phyloP scores from a whole-genome alignment of 805 yeast species.

The Myxozyma neglecta region DNA sequence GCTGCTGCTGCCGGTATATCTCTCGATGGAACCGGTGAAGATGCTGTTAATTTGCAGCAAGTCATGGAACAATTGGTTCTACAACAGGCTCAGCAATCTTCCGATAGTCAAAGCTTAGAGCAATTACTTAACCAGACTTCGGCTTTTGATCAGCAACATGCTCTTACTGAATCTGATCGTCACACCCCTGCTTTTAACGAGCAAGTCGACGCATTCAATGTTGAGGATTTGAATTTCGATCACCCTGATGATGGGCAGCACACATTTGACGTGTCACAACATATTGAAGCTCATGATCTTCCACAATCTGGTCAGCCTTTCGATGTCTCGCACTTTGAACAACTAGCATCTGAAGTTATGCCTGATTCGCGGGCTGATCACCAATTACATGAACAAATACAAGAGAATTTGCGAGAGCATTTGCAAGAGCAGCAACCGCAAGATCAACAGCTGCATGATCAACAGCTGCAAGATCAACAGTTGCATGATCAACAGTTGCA shows the following conservation, averaged over 20 bases:
- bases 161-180: not conserved
- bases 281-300: not conserved
- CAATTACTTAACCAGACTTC: not conserved
- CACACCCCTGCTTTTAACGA: not conserved
- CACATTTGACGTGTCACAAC: not conserved
- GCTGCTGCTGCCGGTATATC: slow-evolving; percentile 5
- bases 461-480: not conserved
- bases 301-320: not conserved
- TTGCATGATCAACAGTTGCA: not conserved
- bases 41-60: not conserved
- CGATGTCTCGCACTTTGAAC: not conserved
- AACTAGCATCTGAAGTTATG: not conserved
- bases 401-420: too few relatives aligned
- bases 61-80: not conserved
- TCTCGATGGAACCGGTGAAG: not conserved
- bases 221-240: not conserved
- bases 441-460: not conserved
- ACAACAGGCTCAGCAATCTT: not conserved
- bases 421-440: slow-evolving; percentile 1
- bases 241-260: not conserved
- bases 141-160: not conserved
- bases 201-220: not conserved
- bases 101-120: not conserved
- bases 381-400: too few relatives aligned
- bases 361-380: too few relatives aligned